Evolutionary conservation across 2,329 filamentous ascomycete genomes (phyloP).

Genomic region (Fusarium sp.): DNA sequence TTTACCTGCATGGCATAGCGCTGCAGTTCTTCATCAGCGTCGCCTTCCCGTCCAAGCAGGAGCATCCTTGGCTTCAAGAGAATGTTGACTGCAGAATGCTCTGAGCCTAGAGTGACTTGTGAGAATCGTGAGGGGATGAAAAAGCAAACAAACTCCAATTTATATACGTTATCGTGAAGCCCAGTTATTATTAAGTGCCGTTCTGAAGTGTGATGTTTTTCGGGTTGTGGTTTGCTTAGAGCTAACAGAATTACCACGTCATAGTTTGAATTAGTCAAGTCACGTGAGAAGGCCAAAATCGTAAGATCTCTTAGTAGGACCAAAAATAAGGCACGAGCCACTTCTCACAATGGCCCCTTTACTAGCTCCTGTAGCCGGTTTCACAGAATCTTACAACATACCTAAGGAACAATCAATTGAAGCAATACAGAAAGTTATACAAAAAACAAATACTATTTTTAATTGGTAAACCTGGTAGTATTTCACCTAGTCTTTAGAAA

Average conservation of each 20-base stretch:
- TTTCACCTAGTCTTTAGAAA: neutral
- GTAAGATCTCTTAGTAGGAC: neutral
- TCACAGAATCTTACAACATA: neutral
- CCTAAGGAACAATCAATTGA: neutral
- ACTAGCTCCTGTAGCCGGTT: too few relatives aligned
- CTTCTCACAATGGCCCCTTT: too few relatives aligned
- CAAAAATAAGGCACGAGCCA: too few relatives aligned
- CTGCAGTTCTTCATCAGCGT: neutral
- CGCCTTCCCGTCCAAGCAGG: slow-evolving; percentile 2
- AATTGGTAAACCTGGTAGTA: neutral
- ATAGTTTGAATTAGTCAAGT: neutral
- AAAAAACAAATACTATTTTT: neutral
- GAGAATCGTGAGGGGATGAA: neutral
- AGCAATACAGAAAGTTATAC: neutral
- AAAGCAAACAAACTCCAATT: neutral
- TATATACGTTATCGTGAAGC: neutral
- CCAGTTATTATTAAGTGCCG: neutral
- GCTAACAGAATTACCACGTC: neutral
- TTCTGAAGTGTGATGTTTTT: neutral
- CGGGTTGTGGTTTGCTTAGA: neutral
- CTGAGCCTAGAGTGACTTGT: neutral
- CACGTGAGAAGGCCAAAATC: neutral
- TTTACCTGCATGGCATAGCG: neutral
- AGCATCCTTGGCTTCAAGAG: neutral
- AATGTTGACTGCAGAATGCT: neutral